Conservation (phyloP, 352 stramenopile genomes). For the Phytophthora multivora region DNA sequence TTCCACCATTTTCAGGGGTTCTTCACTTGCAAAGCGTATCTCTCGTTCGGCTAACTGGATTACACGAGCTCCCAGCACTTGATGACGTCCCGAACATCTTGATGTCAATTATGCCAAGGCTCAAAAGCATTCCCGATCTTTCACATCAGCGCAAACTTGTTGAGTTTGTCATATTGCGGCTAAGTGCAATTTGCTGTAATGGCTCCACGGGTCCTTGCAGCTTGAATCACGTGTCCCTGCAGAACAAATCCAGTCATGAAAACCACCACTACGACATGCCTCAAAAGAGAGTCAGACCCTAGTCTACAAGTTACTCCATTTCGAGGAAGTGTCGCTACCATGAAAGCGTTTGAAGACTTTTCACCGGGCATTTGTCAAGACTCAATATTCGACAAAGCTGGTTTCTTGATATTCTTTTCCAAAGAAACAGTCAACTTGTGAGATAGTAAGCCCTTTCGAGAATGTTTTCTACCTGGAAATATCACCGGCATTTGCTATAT, state of each 20-base stretch:
- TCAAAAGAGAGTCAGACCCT: conserved; percentile 1
- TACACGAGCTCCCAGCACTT: conserved; percentile 10
- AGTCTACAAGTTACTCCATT: conserved; percentile 2
- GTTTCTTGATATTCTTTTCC: conserved; percentile 2
- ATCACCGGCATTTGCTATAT: conserved; percentile 20
- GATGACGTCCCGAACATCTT: conserved; percentile 5
- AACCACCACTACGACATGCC: conserved; percentile 4
- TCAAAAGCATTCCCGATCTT: conserved; percentile 19
- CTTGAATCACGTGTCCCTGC: conserved; percentile 17
- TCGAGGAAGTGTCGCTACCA: conserved; percentile 1
- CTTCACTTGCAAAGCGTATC: conserved; percentile 12
- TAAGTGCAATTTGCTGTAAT: conserved; percentile 18
- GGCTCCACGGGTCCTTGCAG: conserved; percentile 13
- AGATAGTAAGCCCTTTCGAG: conserved; percentile 22
- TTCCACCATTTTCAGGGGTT: conserved; percentile 14
- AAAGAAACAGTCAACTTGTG: conserved; percentile 24
- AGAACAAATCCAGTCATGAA: neutral
- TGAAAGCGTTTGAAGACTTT: conserved; percentile 10
- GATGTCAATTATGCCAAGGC: conserved; percentile 5
- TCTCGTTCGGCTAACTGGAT: conserved; percentile 10
- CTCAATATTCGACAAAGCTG: neutral
- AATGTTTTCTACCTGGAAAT: conserved; percentile 21
- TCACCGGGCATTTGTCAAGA: conserved; percentile 4
- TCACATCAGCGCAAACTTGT: conserved; percentile 8
- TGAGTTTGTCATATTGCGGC: conserved; percentile 11